phyloP scores from a whole-genome alignment of 2,329 filamentous ascomycete species.

The Pseudogymnoascus sp. region DNA sequence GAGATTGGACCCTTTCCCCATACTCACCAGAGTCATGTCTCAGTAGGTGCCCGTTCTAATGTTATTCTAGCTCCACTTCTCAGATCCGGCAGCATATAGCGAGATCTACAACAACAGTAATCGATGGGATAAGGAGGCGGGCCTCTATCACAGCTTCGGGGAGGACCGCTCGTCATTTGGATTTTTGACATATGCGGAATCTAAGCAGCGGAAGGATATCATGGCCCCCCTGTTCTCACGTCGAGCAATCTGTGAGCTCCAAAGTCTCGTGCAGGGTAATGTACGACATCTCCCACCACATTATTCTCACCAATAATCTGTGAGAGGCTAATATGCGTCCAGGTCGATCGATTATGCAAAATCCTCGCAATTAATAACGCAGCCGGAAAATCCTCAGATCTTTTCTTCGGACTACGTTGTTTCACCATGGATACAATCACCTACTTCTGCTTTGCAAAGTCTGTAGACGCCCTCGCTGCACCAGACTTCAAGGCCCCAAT shows the following conservation, averaged over 20 bases:
- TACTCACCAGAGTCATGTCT: neutral
- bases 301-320: neutral
- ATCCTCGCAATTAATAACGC: constrained; percentile 25
- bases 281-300: constrained; percentile 15
- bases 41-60: neutral
- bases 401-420: constrained; percentile 31
- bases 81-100: constrained; percentile 34
- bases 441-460: constrained; percentile 36
- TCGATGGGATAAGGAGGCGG: constrained; percentile 36
- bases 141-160: constrained; percentile 35
- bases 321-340: constrained; percentile 1
- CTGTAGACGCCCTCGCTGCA: constrained; percentile 32
- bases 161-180: constrained; percentile 38
- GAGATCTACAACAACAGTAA: constrained; percentile 37
- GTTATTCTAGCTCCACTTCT: constrained; percentile 34
- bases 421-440: constrained; percentile 34
- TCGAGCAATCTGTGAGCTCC: constrained; percentile 30
- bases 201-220: constrained; percentile 36
- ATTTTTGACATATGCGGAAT: constrained; percentile 32
- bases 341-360: constrained; percentile 28
- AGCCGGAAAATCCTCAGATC: constrained; percentile 23
- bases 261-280: constrained; percentile 33
- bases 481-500: constrained; percentile 36
- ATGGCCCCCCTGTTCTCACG: constrained; percentile 37
- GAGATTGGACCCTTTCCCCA: neutral